These are phyloP conservation scores for Rhododendron williamsianum DNA, from an alignment of 148 eudicot species.

Conservation along the genomic window DNA sequence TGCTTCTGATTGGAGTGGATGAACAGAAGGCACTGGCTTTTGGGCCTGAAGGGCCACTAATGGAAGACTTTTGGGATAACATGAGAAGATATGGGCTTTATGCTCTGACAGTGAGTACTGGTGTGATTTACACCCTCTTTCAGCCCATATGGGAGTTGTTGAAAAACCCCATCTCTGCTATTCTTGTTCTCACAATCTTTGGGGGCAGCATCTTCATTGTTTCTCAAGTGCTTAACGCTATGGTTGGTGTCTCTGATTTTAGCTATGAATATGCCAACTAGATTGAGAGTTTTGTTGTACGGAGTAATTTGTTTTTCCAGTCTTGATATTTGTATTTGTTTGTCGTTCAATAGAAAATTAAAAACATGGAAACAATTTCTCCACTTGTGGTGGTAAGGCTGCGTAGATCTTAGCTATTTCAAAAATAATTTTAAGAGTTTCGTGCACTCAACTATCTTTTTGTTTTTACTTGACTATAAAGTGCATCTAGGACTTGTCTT, in stretches of 20 bases:
- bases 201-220: not conserved
- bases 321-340: not conserved
- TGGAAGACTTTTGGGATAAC: constrained; percentile 42
- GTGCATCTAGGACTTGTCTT: not conserved
- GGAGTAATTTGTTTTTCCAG: not conserved
- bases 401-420: not conserved
- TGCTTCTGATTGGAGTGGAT: not conserved
- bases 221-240: constrained; percentile 34
- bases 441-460: not conserved
- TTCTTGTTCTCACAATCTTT: not conserved
- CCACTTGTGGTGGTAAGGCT: not conserved
- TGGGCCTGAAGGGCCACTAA: constrained; percentile 5
- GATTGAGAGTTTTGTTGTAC: not conserved
- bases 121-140: constrained; percentile 22
- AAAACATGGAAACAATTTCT: not conserved
- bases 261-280: constrained; percentile 37
- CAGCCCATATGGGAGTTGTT: constrained; percentile 3
- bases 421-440: not conserved
- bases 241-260: constrained; percentile 49
- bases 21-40: constrained; percentile 4
- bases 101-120: constrained; percentile 47
- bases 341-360: not conserved
- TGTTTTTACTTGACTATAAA: not conserved
- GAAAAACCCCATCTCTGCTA: not conserved
- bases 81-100: constrained; percentile 49